A percentile compares a stretch with the other conserved stretches of the same genome.
phyloP scores from a whole-genome alignment of 306 rosid genomes.

The Spatholobus suberectus region DNA sequence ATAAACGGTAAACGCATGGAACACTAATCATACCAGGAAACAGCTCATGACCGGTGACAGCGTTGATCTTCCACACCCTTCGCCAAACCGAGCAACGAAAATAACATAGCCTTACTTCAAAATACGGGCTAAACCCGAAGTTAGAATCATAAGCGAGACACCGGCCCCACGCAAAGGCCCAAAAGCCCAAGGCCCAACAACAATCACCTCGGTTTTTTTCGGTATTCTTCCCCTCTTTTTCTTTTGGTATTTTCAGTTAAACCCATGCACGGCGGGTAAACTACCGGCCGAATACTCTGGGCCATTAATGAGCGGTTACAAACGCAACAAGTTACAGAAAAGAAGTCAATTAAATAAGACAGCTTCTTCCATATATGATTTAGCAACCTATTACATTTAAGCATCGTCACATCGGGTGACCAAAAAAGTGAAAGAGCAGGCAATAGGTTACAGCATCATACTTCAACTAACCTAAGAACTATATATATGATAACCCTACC shows the following conservation, averaged over 20 bases:
- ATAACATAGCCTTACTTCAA: neutral
- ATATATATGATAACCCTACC: neutral
- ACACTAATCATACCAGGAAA: conserved; percentile 43
- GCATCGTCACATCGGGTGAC: neutral
- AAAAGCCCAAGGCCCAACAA: neutral
- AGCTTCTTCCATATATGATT: neutral
- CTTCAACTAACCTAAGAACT: neutral
- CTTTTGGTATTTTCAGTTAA: neutral
- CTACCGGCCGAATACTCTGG: neutral
- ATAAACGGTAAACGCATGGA: neutral
- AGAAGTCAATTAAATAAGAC: neutral
- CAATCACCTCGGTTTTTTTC: too few species aligned
- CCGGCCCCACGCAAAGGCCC: too few species aligned
- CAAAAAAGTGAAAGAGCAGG: too few species aligned
- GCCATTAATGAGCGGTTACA: neutral
- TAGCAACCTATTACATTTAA: neutral
- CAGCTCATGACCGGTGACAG: conserved; percentile 39
- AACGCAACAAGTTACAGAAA: neutral
- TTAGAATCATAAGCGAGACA: too few species aligned
- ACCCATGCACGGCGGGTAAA: neutral
- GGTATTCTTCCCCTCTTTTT: too few species aligned
- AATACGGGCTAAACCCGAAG: neutral
- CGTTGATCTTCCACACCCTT: neutral
- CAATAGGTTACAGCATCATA: neutral
- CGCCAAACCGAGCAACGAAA: neutral